Percentiles rank a stretch among this genome's conserved stretches.
These are phyloP conservation scores for Trichosporon faecale DNA, from an alignment of 1,284 basidiomycete species.

Conservation along the genomic window DNA sequence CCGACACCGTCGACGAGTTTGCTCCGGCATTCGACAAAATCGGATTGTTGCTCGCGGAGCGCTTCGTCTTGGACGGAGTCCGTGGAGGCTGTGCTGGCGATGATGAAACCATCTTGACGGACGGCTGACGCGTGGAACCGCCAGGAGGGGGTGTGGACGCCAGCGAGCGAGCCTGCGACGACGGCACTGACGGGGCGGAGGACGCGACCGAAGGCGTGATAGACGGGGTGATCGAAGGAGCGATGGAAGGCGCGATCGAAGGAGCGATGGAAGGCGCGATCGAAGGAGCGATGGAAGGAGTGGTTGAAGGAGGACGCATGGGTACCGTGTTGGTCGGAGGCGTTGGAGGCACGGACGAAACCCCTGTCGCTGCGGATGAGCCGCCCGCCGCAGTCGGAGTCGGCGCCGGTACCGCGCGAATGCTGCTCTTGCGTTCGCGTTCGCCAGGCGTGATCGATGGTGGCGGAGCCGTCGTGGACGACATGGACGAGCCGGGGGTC, in stretches of 20 bases:
- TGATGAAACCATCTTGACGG: slow-evolving; percentile 3
- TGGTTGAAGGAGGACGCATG: background rate
- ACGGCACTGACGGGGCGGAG: background rate
- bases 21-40: background rate
- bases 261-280: background rate
- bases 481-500: background rate
- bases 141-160: background rate
- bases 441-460: background rate
- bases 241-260: background rate
- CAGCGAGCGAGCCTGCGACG: slow-evolving; percentile 4
- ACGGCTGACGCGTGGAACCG: slow-evolving; percentile 1
- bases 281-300: background rate
- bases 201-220: slow-evolving; percentile 1
- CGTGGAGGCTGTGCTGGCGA: slow-evolving; percentile 8
- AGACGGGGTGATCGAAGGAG: background rate
- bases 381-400: background rate
- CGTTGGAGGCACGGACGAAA: slow-evolving; percentile 4
- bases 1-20: slow-evolving; percentile 4
- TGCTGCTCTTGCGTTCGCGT: slow-evolving; percentile 6
- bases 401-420: background rate
- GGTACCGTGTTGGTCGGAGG: background rate
- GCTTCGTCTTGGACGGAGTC: slow-evolving; percentile 6
- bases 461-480: background rate
- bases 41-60: slow-evolving; percentile 1
- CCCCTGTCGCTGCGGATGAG: slow-evolving; percentile 3